Percentiles rank a stretch among this genome's conserved stretches.
Conservation (phyloP, 2,329 filamentous ascomycete genomes). For the Ascosphaera pollenicola region DNA sequence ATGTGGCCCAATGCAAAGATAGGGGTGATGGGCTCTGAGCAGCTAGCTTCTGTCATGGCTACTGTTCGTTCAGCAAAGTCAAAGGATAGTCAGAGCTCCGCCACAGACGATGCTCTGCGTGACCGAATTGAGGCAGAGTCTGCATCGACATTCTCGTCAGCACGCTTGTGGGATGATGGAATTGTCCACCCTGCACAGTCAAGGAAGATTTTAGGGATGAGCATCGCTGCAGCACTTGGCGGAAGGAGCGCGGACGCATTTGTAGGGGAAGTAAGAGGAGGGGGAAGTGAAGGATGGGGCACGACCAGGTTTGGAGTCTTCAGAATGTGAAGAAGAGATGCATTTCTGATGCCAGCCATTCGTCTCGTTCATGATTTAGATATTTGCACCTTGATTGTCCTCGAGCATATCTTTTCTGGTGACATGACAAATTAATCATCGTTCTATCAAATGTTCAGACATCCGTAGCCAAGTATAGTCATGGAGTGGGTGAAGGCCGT, state of each 20-base stretch:
- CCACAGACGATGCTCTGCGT: slow-evolving; percentile 57
- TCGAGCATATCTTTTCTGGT: no score
- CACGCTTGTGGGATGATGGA: slow-evolving; percentile 77
- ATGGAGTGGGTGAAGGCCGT: no score
- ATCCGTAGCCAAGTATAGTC: no score
- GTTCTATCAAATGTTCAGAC: no score
- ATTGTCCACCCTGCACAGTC: slow-evolving; percentile 62
- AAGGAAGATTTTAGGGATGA: slow-evolving; percentile 46
- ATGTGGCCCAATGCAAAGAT: slow-evolving; percentile 98
- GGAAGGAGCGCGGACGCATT: slow-evolving; percentile 23
- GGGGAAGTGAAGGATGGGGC: slow-evolving; percentile 27
- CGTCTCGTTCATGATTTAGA: no score
- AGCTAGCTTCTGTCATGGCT: slow-evolving; percentile 83
- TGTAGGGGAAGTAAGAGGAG: not conserved
- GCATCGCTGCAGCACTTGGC: slow-evolving; percentile 48
- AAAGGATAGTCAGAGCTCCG: not conserved
- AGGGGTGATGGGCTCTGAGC: slow-evolving; percentile 88
- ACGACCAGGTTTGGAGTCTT: slow-evolving; percentile 58
- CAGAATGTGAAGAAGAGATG: slow-evolving; percentile 38
- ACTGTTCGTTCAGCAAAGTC: slow-evolving; percentile 47
- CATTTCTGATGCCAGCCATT: not conserved
- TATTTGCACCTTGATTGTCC: no score
- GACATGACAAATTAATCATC: no score
- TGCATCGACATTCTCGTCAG: slow-evolving; percentile 69
- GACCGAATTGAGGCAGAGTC: slow-evolving; percentile 76